Conservation (phyloP, 352 stramenopile genomes). For the Pelagophyceae sp. region DNA sequence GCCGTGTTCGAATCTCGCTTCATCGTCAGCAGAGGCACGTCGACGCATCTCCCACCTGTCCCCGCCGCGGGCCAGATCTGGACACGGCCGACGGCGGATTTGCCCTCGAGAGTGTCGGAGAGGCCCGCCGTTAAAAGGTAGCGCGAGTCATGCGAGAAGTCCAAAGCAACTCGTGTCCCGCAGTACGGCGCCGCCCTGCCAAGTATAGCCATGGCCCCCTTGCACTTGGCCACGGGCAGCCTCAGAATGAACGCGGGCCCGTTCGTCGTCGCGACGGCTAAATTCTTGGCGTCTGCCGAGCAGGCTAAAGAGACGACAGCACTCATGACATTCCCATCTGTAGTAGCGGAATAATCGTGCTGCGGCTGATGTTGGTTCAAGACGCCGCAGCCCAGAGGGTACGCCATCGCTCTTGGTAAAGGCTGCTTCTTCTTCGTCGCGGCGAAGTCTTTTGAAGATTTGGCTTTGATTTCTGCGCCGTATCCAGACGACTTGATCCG, state of each 20-base stretch:
- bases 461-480: slow-evolving; percentile 32
- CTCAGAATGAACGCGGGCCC: background rate
- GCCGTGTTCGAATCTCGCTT: background rate
- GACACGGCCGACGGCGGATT: background rate
- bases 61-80: background rate
- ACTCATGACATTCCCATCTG: slow-evolving; percentile 38
- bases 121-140: background rate
- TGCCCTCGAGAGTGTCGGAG: background rate
- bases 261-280: slow-evolving; percentile 2
- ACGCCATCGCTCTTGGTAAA: slow-evolving; percentile 36
- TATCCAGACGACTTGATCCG: slow-evolving; percentile 69
- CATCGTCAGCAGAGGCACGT: background rate
- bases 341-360: slow-evolving; percentile 39
- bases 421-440: background rate
- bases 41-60: background rate
- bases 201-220: background rate
- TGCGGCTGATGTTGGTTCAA: slow-evolving; percentile 32
- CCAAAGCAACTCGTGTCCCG: background rate
- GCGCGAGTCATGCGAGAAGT: background rate
- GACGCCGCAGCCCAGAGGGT: slow-evolving; percentile 51
- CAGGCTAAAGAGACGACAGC: background rate
- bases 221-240: slow-evolving; percentile 18
- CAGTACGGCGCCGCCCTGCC: background rate
- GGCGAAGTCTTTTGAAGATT: background rate
- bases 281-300: background rate